Percentiles rank a stretch among this genome's conserved stretches.
phyloP scores from a whole-genome alignment of 768 basidiomycete species.

The Russula virescens region DNA sequence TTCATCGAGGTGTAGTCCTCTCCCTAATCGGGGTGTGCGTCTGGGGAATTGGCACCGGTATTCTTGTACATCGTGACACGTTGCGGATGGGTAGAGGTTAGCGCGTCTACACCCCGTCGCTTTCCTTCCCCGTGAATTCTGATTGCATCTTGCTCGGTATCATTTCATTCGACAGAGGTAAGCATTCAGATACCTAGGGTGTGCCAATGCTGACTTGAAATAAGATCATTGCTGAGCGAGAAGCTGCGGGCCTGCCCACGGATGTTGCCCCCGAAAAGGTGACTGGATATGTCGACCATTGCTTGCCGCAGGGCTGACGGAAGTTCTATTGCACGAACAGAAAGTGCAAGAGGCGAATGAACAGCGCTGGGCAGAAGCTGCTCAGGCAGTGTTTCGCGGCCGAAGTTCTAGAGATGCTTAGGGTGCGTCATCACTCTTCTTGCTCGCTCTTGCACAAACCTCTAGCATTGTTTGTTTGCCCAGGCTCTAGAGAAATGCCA shows the following conservation, averaged over 20 bases:
- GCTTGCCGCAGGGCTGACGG: not conserved
- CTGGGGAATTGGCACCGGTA: constrained; percentile 14
- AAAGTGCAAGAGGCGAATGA: constrained; percentile 20
- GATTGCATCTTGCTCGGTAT: not conserved
- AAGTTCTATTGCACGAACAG: not conserved
- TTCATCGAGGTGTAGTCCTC: constrained; percentile 19
- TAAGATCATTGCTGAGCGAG: constrained; percentile 19
- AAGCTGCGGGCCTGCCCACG: constrained; percentile 16
- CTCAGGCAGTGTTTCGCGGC: constrained; percentile 14
- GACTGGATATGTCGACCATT: not conserved
- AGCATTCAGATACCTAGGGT: not conserved
- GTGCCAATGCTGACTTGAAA: not conserved
- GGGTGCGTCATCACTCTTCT: not conserved
- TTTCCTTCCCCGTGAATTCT: not conserved
- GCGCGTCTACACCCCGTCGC: not conserved
- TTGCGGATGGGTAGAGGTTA: constrained; percentile 20
- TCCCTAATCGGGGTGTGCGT: constrained; percentile 15
- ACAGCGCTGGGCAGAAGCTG: constrained; percentile 20
- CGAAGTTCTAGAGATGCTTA: constrained; percentile 1
- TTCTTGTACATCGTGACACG: constrained; percentile 16
- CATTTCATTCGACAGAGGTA: constrained; percentile 7
- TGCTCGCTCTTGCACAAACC: not conserved
- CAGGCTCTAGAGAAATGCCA: not conserved
- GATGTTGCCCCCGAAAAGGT: constrained; percentile 18
- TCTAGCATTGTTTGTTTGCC: not conserved